Base-by-base conservation (phyloP, 2,329 filamentous ascomycete genomes). In the Claviceps sp. region DNA sequence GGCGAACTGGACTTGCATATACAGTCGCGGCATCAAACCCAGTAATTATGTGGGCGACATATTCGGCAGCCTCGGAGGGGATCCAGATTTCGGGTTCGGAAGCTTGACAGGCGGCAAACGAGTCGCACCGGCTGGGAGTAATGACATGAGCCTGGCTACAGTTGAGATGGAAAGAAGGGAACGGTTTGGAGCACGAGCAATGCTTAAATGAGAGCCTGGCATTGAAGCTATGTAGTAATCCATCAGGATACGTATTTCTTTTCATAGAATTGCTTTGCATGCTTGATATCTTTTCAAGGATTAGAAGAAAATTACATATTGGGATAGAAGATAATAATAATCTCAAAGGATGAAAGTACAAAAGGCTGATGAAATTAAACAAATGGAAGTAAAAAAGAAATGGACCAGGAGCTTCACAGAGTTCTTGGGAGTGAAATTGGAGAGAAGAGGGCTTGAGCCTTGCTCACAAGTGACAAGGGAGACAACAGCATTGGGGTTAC, bases 1-100 rank as follows among this genome's bases (percentile, higher is more conserved):
- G 13, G 53, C 63, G 0, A 73, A 69, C 4, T 89, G 85, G 85
- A 67, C 81, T 42, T 62, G 63, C 14, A 80, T 69, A 0, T 88
- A 82, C 58, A 65, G 70, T 38, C 56, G 62, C 1, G 85, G 85
- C 2, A 65, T 88, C 41, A 62, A 69, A 54, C 67, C 82, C 0
- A 68, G 62, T 1, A 87, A 87, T 59, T 88, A 88, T 59, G 67
- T 87, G 40, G 84, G 84, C 5, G 83, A 87, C 60, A 82, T 88
- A 51, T 82, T 87, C 57, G 84, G 82, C 14, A 82, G 77, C 9
- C 66, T 88, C 4, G 83, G 82, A 1, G 83, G 82, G 1, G 63
- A 66, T 42, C 82, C 83, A 0, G 79, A 85, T 61, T 87, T 85
- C 63, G 83, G 83, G 0, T 73, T 74, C 0, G 76, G 75, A 1